Evolutionary conservation across 768 basidiomycete genomes (phyloP), one percentile per base, ranked within the genome.

Genomic region (Tricholoma sp.): DNA sequence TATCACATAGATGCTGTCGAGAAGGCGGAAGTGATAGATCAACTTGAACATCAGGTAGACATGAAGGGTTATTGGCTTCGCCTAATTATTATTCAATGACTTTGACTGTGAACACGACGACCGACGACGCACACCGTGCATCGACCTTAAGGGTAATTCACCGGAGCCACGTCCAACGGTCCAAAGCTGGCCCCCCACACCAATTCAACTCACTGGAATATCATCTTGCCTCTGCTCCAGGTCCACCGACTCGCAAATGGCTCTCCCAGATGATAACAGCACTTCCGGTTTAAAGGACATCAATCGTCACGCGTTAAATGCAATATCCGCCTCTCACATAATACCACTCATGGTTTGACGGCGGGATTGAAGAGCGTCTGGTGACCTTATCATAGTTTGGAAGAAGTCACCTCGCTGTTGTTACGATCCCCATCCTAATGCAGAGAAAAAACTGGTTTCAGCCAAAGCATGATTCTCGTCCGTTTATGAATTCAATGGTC

Each of bases 301-400:
- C 56, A 5, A 29, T 74, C 18, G 75, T 75, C 14, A 65, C 70
- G 4, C 69, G 72, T 84, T 7, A 68, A n/a, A n/a, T n/a, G n/a
- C n/a, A n/a, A n/a, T n/a, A n/a, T n/a, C 76, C 5, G 71, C 79
- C n/a, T 68, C 80, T 11, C 63, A 72, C 9, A 65, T 82, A 51
- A 78, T 32, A 7, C 31, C 3, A 32, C 31, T 32, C 31, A 32
- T 4, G 31, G 31, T 32, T 32, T 32, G 31, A 32, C 31, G 1
- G 8, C 31, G 3, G 31, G 31, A 32, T 32, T 32, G 31, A 7
- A 7, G 31, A 32, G 8, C 8, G 8, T 32, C 31, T 32, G 31
- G 10, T 32, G 31, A 32, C 31, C 31, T 11, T 32, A 4, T 32
- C 31, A 32, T 32, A n/a, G n/a, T n/a, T n/a, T n/a, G n/a, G n/a